These are phyloP conservation scores for Physcia stellaris DNA, from an alignment of 495 filamentous ascomycete species.

Conservation along the genomic window DNA sequence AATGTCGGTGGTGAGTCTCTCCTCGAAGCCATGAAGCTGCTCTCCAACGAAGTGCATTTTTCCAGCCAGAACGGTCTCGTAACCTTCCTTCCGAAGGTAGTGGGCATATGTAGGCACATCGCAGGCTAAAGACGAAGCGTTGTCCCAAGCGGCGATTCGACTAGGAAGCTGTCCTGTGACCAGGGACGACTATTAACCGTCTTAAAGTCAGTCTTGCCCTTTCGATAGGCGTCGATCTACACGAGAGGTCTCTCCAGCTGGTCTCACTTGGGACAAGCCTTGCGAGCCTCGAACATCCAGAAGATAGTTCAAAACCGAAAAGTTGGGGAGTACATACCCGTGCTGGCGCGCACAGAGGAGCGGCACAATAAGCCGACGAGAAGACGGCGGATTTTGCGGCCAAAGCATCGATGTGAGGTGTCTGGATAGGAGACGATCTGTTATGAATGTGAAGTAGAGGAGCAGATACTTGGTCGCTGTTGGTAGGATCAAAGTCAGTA, in stretches of 20 bases:
- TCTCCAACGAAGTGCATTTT: slow-evolving; percentile 97
- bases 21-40: slow-evolving; percentile 82
- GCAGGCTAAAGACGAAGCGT: slow-evolving; percentile 58
- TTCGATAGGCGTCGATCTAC: no score
- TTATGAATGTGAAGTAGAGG: slow-evolving; percentile 76
- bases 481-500: no score
- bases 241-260: no score
- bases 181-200: slow-evolving; percentile 81
- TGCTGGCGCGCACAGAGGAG: slow-evolving; percentile 76
- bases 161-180: slow-evolving; percentile 76
- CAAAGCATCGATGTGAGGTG: slow-evolving; percentile 71
- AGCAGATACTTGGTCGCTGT: slow-evolving; percentile 81
- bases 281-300: no score
- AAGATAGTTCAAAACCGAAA: no score
- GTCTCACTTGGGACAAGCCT: no score
- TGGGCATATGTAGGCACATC: slow-evolving; percentile 80
- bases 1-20: slow-evolving; percentile 78
- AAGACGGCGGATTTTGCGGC: slow-evolving; percentile 69
- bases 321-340: no score
- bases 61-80: slow-evolving; percentile 77
- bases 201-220: no score
- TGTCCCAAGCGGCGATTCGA: slow-evolving; percentile 79
- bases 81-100: slow-evolving; percentile 69
- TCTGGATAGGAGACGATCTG: slow-evolving; percentile 65
- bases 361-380: slow-evolving; percentile 79